phyloP scores from a whole-genome alignment of 2,329 filamentous ascomycete genomes.

The Trichoderma oligosporum region DNA sequence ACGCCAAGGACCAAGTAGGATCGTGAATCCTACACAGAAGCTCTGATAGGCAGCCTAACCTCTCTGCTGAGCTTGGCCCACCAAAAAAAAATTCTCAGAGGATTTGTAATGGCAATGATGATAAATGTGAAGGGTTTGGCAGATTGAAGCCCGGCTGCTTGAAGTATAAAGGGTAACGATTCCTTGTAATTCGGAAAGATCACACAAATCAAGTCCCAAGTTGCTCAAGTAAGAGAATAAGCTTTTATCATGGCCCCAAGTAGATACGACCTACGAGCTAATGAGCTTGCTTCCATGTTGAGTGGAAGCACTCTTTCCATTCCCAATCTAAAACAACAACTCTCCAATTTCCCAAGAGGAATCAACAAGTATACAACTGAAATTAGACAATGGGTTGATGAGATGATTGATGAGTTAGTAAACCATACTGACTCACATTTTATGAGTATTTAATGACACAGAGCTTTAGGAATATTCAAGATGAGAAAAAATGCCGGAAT shows the following conservation, averaged over 20 bases:
- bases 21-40: neutral
- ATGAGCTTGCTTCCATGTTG: constrained; percentile 4
- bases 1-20: neutral
- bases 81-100: too few relatives aligned
- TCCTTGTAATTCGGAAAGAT: neutral
- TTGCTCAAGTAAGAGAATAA: neutral
- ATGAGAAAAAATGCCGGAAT: neutral
- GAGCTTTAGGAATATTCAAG: neutral
- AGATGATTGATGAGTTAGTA: neutral
- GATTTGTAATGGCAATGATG: neutral
- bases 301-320: constrained; percentile 7
- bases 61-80: neutral
- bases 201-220: neutral
- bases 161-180: neutral
- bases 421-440: neutral
- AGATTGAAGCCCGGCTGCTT: neutral
- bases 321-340: neutral
- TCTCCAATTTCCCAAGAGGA: neutral
- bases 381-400: constrained; percentile 3
- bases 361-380: neutral
- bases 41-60: neutral
- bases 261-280: neutral
- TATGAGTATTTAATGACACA: neutral
- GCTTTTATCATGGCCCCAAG: neutral
- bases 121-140: neutral